These are phyloP conservation scores for Sedum album DNA, from an alignment of 164 flowering plant genomes.

Conservation along the genomic window DNA sequence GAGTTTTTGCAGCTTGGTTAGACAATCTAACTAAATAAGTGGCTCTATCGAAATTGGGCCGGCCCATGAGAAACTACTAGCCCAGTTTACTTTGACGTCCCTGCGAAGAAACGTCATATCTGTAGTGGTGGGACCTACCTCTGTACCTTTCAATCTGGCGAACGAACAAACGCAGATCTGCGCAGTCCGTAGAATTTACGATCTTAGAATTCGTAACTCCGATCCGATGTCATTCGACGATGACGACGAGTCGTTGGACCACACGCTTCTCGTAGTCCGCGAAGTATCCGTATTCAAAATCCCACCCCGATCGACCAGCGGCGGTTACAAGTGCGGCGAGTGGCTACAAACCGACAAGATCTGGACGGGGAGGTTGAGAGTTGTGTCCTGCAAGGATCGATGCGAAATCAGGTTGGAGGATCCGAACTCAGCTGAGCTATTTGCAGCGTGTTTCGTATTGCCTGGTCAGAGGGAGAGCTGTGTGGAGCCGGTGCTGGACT, in stretches of 20 bases:
- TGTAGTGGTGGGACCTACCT: no score
- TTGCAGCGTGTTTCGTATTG: slow-evolving; percentile 82
- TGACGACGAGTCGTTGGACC: slow-evolving; percentile 66
- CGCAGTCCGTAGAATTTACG: no score
- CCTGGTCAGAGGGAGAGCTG: slow-evolving; percentile 83
- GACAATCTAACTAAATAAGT: no score
- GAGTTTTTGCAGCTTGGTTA: no score
- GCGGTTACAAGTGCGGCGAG: slow-evolving; percentile 99
- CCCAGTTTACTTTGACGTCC: no score
- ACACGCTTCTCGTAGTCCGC: slow-evolving; percentile 92
- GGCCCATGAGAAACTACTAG: no score
- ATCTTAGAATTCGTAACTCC: neutral
- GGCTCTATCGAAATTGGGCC: no score
- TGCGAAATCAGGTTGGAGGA: slow-evolving; percentile 99
- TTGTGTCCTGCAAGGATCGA: slow-evolving; percentile 68
- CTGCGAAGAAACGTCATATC: no score
- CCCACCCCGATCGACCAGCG: slow-evolving; percentile 87
- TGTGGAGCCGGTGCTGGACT: slow-evolving; percentile 90
- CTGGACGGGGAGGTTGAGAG: slow-evolving; percentile 96
- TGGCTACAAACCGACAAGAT: slow-evolving; percentile 98
- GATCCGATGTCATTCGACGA: slow-evolving; percentile 58
- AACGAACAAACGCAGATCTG: no score
- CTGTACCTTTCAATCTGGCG: no score
- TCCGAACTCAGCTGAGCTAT: slow-evolving; percentile 82
- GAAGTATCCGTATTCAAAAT: slow-evolving; percentile 89